A percentile compares a stretch with the other conserved stretches of the same genome.
Conservation (phyloP, 139 green algal genomes). For the Volvox reticuliferus region DNA sequence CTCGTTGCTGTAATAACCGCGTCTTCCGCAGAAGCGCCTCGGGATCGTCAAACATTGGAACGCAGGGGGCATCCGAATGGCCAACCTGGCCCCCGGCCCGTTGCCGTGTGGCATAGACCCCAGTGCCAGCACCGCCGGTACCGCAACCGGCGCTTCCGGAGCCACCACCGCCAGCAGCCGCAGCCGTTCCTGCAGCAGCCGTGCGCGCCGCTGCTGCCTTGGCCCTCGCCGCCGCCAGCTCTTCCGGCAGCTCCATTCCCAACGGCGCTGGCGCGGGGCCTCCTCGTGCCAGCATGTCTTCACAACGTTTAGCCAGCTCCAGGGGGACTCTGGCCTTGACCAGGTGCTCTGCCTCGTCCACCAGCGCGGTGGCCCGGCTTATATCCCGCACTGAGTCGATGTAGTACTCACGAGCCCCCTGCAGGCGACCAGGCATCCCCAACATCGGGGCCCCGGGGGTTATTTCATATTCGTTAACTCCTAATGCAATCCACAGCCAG, state of each 20-base stretch:
- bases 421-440: neutral
- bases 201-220: slow-evolving; percentile 4
- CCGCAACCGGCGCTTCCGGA: neutral
- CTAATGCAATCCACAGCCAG: too few species aligned
- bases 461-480: too few species aligned
- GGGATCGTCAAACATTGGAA: slow-evolving; percentile 19
- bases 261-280: slow-evolving; percentile 65
- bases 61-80: neutral
- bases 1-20: neutral
- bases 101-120: neutral
- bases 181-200: neutral
- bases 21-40: neutral
- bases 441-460: too few species aligned
- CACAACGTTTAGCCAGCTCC: slow-evolving; percentile 62
- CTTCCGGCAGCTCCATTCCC: slow-evolving; percentile 29
- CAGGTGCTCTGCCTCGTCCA: slow-evolving; percentile 61
- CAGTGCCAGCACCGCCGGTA: neutral
- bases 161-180: neutral
- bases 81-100: neutral
- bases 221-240: slow-evolving; percentile 27
- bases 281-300: slow-evolving; percentile 61
- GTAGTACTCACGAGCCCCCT: slow-evolving; percentile 10
- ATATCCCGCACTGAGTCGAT: slow-evolving; percentile 22
- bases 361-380: slow-evolving; percentile 59
- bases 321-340: slow-evolving; percentile 54